Evolutionary conservation across 2,329 filamentous ascomycete species (phyloP).

Genomic region (Albifimbria verrucaria): DNA sequence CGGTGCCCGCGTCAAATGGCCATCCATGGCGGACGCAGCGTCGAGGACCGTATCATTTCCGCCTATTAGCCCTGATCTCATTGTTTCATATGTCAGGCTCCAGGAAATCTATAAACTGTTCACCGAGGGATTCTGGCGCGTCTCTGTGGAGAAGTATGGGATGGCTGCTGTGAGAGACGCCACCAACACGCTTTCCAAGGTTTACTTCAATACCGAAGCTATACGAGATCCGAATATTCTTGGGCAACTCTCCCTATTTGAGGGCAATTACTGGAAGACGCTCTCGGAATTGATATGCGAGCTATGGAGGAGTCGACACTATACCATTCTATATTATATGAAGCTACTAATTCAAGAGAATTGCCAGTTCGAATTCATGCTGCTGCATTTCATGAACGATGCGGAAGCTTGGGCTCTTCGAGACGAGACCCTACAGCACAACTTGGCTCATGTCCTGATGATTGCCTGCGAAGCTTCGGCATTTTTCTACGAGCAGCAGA

Average conservation of each 20-base stretch:
- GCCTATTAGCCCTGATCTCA: too few relatives aligned
- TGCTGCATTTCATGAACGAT: conserved; percentile 7
- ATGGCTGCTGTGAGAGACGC: conserved; percentile 14
- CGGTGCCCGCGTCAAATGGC: background rate
- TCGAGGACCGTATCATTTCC: too few relatives aligned
- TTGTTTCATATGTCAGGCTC: conserved; percentile 10
- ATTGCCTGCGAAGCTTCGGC: background rate
- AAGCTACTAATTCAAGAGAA: too few relatives aligned
- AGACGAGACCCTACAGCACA: background rate
- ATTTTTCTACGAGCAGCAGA: background rate
- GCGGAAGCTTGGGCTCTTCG: background rate
- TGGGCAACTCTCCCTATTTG: too few relatives aligned
- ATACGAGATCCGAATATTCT: too few relatives aligned
- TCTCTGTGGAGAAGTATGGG: conserved; percentile 19
- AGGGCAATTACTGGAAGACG: too few relatives aligned
- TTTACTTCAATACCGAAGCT: too few relatives aligned
- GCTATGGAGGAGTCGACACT: too few relatives aligned
- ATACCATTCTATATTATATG: too few relatives aligned
- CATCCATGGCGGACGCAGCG: background rate
- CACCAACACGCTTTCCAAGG: conserved; percentile 14
- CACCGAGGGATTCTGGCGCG: conserved; percentile 21
- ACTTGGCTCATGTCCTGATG: background rate
- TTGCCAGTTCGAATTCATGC: conserved; percentile 12
- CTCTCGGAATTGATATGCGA: too few relatives aligned
- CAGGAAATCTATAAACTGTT: conserved; percentile 16